Evolutionary conservation across 1,284 basidiomycete species (phyloP).

Genomic region (Sporisorium graminicola): DNA sequence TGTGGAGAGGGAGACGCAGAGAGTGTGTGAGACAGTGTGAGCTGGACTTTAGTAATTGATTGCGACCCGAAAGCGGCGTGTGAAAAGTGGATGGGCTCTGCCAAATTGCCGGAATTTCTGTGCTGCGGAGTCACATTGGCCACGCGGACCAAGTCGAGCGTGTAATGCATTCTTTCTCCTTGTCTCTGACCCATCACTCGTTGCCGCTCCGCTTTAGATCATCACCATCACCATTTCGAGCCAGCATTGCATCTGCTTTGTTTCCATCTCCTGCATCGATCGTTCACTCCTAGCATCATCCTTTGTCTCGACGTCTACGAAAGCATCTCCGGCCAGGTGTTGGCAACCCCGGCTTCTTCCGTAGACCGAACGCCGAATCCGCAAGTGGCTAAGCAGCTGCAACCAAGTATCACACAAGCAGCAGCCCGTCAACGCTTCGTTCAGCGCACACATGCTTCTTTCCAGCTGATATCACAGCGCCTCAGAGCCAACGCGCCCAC

Average conservation of each 20-base stretch:
- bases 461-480: neutral
- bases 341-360: neutral
- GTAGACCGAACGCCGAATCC: neutral
- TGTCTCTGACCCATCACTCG: neutral
- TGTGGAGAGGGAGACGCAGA: neutral
- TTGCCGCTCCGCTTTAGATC: neutral
- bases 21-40: no score
- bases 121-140: neutral
- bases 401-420: neutral
- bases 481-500: neutral
- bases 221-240: neutral
- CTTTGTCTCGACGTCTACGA: neutral
- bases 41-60: neutral
- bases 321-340: neutral
- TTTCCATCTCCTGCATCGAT: neutral
- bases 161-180: neutral
- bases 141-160: neutral
- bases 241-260: neutral
- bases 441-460: slow-evolving; percentile 6
- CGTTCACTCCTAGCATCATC: neutral
- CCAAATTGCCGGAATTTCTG: neutral
- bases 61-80: slow-evolving; percentile 13
- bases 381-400: neutral
- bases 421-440: neutral
- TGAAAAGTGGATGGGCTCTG: slow-evolving; percentile 27